Evolutionary conservation across 2,329 filamentous ascomycete species (phyloP).

Genomic region (Dothiorella sarmentorum): DNA sequence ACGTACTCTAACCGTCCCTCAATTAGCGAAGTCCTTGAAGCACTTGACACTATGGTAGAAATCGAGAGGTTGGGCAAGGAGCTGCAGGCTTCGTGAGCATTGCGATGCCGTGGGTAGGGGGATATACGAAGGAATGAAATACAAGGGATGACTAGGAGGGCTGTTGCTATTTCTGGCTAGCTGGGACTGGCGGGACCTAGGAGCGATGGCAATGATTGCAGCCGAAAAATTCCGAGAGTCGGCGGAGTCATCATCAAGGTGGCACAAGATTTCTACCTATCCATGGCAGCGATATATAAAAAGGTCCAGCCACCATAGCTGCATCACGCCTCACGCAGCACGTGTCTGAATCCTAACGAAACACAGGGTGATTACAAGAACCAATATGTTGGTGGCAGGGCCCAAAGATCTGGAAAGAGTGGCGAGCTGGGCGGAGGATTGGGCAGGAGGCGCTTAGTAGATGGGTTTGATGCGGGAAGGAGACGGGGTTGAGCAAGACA

Average conservation of each 20-base stretch:
- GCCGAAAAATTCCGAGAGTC: not conserved
- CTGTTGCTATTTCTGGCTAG: not conserved
- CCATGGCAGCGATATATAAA: not conserved
- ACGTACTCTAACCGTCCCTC: slow-evolving; percentile 22
- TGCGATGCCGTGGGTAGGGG: too few species aligned
- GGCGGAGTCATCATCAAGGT: slow-evolving; percentile 3
- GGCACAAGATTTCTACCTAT: not conserved
- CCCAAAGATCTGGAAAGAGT: not conserved
- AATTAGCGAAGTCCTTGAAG: slow-evolving; percentile 21
- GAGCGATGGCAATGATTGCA: not conserved
- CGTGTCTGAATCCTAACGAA: slow-evolving; percentile 13
- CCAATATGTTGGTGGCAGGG: too few species aligned
- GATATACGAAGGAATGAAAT: too few species aligned
- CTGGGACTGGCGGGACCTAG: not conserved
- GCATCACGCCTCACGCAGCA: slow-evolving; percentile 3
- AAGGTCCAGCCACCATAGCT: not conserved
- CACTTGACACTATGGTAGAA: slow-evolving; percentile 11
- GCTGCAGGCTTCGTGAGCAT: too few species aligned
- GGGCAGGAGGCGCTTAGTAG: slow-evolving; percentile 4
- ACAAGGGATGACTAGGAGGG: not conserved
- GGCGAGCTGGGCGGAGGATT: not conserved
- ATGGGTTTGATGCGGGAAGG: not conserved
- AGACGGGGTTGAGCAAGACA: slow-evolving; percentile 9
- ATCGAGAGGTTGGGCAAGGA: not conserved
- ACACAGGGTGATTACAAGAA: not conserved